These are phyloP conservation scores for Microsporum audouinii DNA, from an alignment of 2,329 filamentous ascomycete species.

Conservation along the genomic window DNA sequence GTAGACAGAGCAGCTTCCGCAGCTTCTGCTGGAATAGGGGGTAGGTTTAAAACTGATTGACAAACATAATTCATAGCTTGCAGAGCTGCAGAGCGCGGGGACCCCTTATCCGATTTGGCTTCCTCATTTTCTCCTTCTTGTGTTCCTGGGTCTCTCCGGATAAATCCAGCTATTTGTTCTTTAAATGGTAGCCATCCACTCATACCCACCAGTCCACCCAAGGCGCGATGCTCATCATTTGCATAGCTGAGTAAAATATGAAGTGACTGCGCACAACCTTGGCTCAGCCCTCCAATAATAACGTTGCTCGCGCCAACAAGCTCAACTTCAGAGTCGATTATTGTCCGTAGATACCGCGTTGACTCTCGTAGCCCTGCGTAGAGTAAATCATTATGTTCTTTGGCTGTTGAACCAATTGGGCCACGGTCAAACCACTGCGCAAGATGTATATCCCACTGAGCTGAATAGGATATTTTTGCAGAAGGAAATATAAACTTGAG, in stretches of 20 bases:
- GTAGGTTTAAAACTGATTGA: slow-evolving; percentile 9
- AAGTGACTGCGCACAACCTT: slow-evolving; percentile 17
- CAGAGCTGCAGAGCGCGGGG: neutral
- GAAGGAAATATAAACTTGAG: slow-evolving; percentile 31
- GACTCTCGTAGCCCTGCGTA: slow-evolving; percentile 16
- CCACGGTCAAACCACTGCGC: slow-evolving; percentile 33
- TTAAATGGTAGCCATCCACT: slow-evolving; percentile 34
- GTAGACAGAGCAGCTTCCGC: slow-evolving; percentile 1
- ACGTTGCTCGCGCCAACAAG: slow-evolving; percentile 15
- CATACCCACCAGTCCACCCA: slow-evolving; percentile 36
- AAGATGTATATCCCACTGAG: slow-evolving; percentile 20
- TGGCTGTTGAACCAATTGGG: slow-evolving; percentile 14
- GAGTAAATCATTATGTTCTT: slow-evolving; percentile 18
- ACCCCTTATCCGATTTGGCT: neutral
- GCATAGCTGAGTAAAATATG: slow-evolving; percentile 14
- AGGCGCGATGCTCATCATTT: slow-evolving; percentile 6
- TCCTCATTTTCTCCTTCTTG: neutral
- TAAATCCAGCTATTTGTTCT: slow-evolving; percentile 24
- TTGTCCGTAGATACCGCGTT: slow-evolving; percentile 12
- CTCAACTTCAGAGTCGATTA: slow-evolving; percentile 17
- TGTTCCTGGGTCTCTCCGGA: neutral
- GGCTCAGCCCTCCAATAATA: slow-evolving; percentile 19
- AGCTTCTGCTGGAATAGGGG: slow-evolving; percentile 6
- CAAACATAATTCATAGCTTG: slow-evolving; percentile 9
- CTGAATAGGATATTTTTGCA: slow-evolving; percentile 16